Evolutionary conservation across 208 protist species (phyloP).

Genomic region (Leishmania turanica): DNA sequence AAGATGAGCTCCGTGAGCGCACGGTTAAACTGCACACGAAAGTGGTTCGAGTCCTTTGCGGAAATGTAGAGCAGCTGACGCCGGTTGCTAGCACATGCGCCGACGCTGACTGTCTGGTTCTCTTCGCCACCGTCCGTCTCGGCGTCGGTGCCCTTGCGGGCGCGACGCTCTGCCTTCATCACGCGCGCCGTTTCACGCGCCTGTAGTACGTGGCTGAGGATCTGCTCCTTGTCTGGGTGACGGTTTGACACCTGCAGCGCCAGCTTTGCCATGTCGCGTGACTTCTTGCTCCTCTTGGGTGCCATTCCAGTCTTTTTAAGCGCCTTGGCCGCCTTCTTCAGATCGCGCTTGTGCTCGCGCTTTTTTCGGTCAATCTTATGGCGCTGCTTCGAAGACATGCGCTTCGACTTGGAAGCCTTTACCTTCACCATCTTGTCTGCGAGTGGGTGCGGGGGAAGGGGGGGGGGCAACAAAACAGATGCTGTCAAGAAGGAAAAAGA

Average conservation of each 20-base stretch:
- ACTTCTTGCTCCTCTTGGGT: slow-evolving; percentile 78
- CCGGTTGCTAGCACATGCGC: slow-evolving; percentile 38
- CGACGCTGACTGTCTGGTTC: not conserved
- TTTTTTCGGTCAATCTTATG: slow-evolving; percentile 92
- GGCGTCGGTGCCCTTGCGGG: slow-evolving; percentile 22
- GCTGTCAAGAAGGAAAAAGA: not conserved
- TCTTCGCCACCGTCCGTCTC: slow-evolving; percentile 18
- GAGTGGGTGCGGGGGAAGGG: not conserved
- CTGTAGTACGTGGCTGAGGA: slow-evolving; percentile 71
- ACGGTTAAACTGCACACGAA: slow-evolving; percentile 74
- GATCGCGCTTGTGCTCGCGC: slow-evolving; percentile 85
- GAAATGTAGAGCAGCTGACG: slow-evolving; percentile 74
- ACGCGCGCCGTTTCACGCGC: slow-evolving; percentile 73
- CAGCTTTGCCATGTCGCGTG: slow-evolving; percentile 72
- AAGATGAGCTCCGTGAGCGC: slow-evolving; percentile 75
- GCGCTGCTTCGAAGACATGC: slow-evolving; percentile 81
- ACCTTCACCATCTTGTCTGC: slow-evolving; percentile 69
- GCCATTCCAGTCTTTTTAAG: slow-evolving; percentile 73
- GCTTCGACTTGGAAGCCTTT: slow-evolving; percentile 75
- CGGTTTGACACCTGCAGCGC: slow-evolving; percentile 85
- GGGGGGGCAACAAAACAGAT: not conserved
- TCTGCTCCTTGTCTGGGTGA: slow-evolving; percentile 87
- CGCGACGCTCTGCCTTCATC: slow-evolving; percentile 39
- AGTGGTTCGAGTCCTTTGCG: slow-evolving; percentile 61
- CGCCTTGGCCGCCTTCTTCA: slow-evolving; percentile 85